A percentile compares a stretch with the other conserved stretches of the same genome.
Conservation (phyloP, 2,329 filamentous ascomycete genomes). For the Pseudogymnoascus destructans region DNA sequence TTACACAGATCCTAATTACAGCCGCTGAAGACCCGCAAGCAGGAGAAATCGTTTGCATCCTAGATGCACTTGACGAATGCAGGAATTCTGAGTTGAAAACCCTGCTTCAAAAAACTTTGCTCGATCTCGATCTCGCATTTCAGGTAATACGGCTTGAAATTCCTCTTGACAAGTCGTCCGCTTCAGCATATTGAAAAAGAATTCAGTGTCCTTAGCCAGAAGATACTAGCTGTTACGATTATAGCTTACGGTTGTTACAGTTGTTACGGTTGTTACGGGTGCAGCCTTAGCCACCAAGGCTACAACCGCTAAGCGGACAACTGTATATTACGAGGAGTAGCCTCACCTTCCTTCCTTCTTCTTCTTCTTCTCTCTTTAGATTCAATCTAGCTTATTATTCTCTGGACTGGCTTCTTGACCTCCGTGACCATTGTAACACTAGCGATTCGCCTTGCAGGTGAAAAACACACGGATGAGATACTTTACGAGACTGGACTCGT, state of each 20-base stretch:
- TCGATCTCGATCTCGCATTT: neutral
- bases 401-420: too few species aligned
- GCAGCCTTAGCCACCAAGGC: too few species aligned
- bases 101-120: slow-evolving; percentile 14
- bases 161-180: slow-evolving; percentile 28
- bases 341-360: too few species aligned
- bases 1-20: slow-evolving; percentile 24
- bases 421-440: too few species aligned
- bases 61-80: slow-evolving; percentile 31
- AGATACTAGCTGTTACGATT: too few species aligned
- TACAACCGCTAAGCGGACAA: too few species aligned
- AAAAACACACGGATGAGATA: slow-evolving; percentile 28
- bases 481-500: slow-evolving; percentile 28
- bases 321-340: too few species aligned
- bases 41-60: slow-evolving; percentile 26
- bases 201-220: slow-evolving; percentile 18
- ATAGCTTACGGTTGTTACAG: too few species aligned
- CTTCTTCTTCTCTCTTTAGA: too few species aligned
- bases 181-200: slow-evolving; percentile 23
- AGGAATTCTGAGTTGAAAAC: slow-evolving; percentile 21
- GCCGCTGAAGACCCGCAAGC: slow-evolving; percentile 21
- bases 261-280: too few species aligned
- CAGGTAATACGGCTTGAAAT: slow-evolving; percentile 21
- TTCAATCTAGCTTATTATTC: too few species aligned
- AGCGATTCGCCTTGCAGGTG: slow-evolving; percentile 27